Base-by-base conservation (phyloP, 164 flowering plant genomes). In the Tetrastigma voinierianum region DNA sequence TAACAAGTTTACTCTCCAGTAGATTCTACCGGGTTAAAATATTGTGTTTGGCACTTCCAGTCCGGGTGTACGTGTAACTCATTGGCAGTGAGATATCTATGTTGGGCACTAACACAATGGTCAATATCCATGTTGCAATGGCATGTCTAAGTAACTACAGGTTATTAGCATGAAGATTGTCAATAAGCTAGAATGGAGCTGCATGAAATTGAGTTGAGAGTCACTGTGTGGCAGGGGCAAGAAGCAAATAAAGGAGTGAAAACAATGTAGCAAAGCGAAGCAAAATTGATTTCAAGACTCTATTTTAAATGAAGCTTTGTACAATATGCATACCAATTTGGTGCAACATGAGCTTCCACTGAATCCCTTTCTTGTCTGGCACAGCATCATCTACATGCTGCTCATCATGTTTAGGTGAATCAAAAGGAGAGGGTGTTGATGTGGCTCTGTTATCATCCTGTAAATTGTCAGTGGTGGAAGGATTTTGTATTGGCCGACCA, bases 331-430 rank as follows among this genome's bases (percentile, higher is more conserved):
- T 82, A 92, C 98, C 96, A 59, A 93, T 93, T 76, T 93, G 98
- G 80, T 80, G 87, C 84, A 93, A 82, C 46, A 52, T 52, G 59
- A 79, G 89, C 79, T 82, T 90, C 98, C 98, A 93, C 57, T 84
- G 81, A 51, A 80, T 72, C 70, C 78, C 85, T 75, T 74, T 86
- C 77, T 85, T 78, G 57, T 82, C 79, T 46, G 67, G 17, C 53
- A 71, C 44, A 67, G 68, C 67, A 61, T 64, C 77, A 53, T 61
- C 49, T 40, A 23, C 57, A 66, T 19, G 49, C 48, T 23, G 60
- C 15, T 46, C 74, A 60, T 25, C 47, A 54, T 18, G 59, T 40
- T 43, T n/a, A 56, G 67, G 45, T 49, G 57, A 21, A 62, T 51
- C 58, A 7, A n/a, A 21, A 45, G 6, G 57, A 51, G 55, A 23